These are phyloP conservation scores for Craspedostauros australis DNA, from an alignment of 108 stramenopile genomes.

Conservation along the genomic window DNA sequence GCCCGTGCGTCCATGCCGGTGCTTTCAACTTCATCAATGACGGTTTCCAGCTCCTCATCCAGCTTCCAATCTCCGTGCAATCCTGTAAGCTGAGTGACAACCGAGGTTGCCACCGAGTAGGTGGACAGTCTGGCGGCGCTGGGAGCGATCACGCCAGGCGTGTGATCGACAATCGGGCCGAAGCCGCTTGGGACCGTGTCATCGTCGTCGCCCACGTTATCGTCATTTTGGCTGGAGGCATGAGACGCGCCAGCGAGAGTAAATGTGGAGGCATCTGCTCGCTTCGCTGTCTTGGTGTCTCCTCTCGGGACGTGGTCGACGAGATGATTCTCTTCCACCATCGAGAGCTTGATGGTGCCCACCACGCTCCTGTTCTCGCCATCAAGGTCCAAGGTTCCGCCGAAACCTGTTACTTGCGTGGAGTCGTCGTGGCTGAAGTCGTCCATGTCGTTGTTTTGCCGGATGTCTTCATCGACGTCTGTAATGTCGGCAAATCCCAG, in stretches of 20 bases:
- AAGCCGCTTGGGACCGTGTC: constrained; percentile 9
- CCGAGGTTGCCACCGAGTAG: constrained; percentile 15
- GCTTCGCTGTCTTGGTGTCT: neutral
- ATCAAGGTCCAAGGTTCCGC: constrained; percentile 6
- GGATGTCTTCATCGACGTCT: constrained; percentile 23
- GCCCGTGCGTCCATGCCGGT: constrained; percentile 2
- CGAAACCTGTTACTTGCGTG: neutral
- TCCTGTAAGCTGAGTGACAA: constrained; percentile 10
- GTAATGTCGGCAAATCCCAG: constrained; percentile 10
- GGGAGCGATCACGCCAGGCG: constrained; percentile 3
- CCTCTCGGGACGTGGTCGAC: constrained; percentile 20
- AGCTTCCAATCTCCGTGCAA: constrained; percentile 11
- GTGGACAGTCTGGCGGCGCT: too few species aligned
- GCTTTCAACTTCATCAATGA: neutral
- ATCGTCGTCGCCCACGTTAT: constrained; percentile 28
- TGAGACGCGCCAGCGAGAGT: constrained; percentile 5
- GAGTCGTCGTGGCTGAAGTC: constrained; percentile 4
- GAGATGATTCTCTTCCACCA: constrained; percentile 15
- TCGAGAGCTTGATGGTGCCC: constrained; percentile 4
- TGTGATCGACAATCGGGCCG: constrained; percentile 37
- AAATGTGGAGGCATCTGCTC: constrained; percentile 6
- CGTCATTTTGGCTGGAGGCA: constrained; percentile 3
- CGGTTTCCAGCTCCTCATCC: constrained; percentile 19
- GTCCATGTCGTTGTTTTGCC: constrained; percentile 31
- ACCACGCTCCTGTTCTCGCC: constrained; percentile 19